Percentiles rank a stretch among this genome's conserved stretches.
These are phyloP conservation scores for Schrenkiella parvula DNA, from an alignment of 345 rosid genomes.

Conservation along the genomic window DNA sequence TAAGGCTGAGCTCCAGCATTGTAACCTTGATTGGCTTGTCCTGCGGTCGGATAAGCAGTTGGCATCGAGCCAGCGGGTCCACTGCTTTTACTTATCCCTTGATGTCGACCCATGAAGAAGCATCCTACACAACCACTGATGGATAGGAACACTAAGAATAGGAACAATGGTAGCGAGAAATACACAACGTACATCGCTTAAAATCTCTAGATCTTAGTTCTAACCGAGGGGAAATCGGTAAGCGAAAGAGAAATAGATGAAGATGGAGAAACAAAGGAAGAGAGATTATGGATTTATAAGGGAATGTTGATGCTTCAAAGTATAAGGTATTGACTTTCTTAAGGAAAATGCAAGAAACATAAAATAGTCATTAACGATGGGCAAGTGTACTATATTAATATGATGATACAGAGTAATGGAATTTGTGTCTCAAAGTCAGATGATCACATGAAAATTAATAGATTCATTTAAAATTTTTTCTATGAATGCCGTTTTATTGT, in stretches of 20 bases:
- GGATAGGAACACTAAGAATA: constrained; percentile 18
- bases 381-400: constrained; percentile 7
- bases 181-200: constrained; percentile 7
- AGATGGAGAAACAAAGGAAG: constrained; percentile 1
- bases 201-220: background rate
- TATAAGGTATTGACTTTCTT: background rate
- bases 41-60: constrained; percentile 13
- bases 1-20: constrained; percentile 23
- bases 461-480: background rate
- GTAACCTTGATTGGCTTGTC: constrained; percentile 23
- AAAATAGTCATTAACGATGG: background rate
- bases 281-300: background rate
- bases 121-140: constrained; percentile 25
- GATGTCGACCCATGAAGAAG: constrained; percentile 21
- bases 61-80: constrained; percentile 1
- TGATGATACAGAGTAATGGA: background rate
- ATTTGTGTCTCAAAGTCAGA: constrained; percentile 18
- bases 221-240: background rate
- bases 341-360: background rate
- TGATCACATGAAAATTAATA: background rate
- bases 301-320: background rate
- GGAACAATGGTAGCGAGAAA: constrained; percentile 26
- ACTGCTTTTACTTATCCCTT: background rate
- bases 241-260: background rate
- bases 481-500: background rate